Percentiles rank a stretch among this genome's conserved stretches.
Conservation (phyloP, 768 basidiomycete species). For the Boletus rex-veris region DNA sequence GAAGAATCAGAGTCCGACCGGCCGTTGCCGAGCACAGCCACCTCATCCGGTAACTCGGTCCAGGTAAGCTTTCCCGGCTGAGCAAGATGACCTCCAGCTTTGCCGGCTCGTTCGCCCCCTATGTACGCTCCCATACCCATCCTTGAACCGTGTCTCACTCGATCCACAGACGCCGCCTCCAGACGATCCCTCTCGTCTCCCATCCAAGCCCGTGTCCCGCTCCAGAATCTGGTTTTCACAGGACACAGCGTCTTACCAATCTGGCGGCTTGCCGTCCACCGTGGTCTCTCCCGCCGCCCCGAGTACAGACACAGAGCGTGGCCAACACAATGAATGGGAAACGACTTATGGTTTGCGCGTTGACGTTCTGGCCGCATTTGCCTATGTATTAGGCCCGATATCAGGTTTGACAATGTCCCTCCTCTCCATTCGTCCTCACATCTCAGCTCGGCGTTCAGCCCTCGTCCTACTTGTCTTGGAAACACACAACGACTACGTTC, state of each 20-base stretch:
- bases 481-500: slow-evolving; percentile 71
- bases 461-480: slow-evolving; percentile 65
- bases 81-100: slow-evolving; percentile 2
- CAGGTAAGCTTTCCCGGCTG: not conserved
- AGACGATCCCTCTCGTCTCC: slow-evolving; percentile 43
- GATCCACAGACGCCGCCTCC: slow-evolving; percentile 52
- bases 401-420: slow-evolving; percentile 49
- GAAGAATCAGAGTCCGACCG: slow-evolving; percentile 37
- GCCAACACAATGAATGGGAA: slow-evolving; percentile 60
- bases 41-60: not conserved
- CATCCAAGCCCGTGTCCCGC: slow-evolving; percentile 1
- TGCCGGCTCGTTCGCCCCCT: slow-evolving; percentile 55
- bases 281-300: slow-evolving; percentile 40
- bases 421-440: not conserved
- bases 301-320: slow-evolving; percentile 37
- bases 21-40: slow-evolving; percentile 41
- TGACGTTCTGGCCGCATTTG: slow-evolving; percentile 59
- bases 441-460: slow-evolving; percentile 37
- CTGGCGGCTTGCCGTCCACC: slow-evolving; percentile 58
- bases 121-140: slow-evolving; percentile 37
- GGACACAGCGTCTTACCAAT: slow-evolving; percentile 58
- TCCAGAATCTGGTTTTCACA: slow-evolving; percentile 53
- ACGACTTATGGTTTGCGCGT: slow-evolving; percentile 65
- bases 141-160: not conserved
- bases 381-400: slow-evolving; percentile 67